Evolutionary conservation across 2,329 filamentous ascomycete genomes (phyloP), one percentile per base, ranked within the genome.

Genomic region (Epichloe brachyelytri): DNA sequence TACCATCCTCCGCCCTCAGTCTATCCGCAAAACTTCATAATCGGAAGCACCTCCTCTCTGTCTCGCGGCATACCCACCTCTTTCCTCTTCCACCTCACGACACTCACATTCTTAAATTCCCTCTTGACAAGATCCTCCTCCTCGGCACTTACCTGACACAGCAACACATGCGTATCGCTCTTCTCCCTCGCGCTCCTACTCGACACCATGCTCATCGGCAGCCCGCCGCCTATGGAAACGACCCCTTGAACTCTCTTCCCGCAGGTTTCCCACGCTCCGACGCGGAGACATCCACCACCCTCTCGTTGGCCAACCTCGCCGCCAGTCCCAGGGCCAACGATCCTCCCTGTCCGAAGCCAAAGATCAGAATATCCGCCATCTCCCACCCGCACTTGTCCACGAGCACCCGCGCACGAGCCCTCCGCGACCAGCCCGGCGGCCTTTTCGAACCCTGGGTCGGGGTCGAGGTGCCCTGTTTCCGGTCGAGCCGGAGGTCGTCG

Each of bases 21-120:
- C 83, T 76, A 48, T 83, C 76, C 0, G 83, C 83, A 89, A 77
- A 84, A 96, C 61, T 85, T 80, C 88, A 96, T 96, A 54, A 96
- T 77, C 0, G 90, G 89, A 60, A 90, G 63, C 77, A 94, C 90
- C 73, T 97, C 90, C 11, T 94, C 88, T 49, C 85, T 75, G 63
- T 76, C 84, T 44, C 74, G 72, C n/a, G 89, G 88, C 90, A 96
- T 95, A 1, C 77, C 77, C 65, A 95, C 88, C 5, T 83, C 86
- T 3, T 65, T 67, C 62, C 83, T 80, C 60, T 75, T 78, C 80
- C 86, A 93, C 60, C 78, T 78, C 51, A 81, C 81, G 56, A 83
- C 74, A 64, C 80, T 75, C 20, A 88, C 80, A 59, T 81, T 74
- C 56, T 74, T 70, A 65, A 91, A 93, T 50, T 79, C 76, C 41